Conservation (phyloP, 805 yeast genomes). For the Pichia eremophila region DNA sequence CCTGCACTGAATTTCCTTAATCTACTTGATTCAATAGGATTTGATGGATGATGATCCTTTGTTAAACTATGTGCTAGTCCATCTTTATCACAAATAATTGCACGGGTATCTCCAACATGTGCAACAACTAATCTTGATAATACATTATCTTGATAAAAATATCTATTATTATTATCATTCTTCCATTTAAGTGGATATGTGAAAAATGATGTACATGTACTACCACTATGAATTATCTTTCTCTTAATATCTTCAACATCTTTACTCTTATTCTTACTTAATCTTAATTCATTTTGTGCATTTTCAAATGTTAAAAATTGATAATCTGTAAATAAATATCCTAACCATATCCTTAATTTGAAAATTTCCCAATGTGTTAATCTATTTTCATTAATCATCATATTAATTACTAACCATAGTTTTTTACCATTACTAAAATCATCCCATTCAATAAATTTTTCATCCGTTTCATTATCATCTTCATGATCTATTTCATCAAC, state of each 20-base stretch:
- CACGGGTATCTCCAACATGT: constrained; percentile 89
- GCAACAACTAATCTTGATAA: constrained; percentile 65
- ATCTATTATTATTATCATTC: constrained; percentile 22
- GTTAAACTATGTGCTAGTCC: constrained; percentile 79
- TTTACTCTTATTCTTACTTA: not conserved
- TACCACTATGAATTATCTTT: constrained; percentile 23
- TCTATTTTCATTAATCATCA: constrained; percentile 3
- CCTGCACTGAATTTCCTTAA: constrained; percentile 55
- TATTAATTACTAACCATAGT: constrained; percentile 9
- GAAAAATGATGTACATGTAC: constrained; percentile 28
- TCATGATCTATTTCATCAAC: not conserved
- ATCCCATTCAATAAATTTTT: constrained; percentile 6
- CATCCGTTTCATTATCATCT: not conserved
- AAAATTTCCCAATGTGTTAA: constrained; percentile 42
- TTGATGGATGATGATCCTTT: constrained; percentile 77
- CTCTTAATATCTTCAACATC: not conserved
- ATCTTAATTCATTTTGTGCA: constrained; percentile 8
- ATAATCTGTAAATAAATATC: constrained; percentile 59
- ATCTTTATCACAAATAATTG: constrained; percentile 69
- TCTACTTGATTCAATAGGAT: constrained; percentile 67
- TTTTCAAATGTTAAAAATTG: constrained; percentile 36
- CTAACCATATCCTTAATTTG: constrained; percentile 48
- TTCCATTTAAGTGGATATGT: constrained; percentile 25
- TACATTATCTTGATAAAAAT: constrained; percentile 58
- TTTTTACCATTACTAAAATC: constrained; percentile 9